Conservation (phyloP, 768 basidiomycete species). For the Mycena venus region DNA sequence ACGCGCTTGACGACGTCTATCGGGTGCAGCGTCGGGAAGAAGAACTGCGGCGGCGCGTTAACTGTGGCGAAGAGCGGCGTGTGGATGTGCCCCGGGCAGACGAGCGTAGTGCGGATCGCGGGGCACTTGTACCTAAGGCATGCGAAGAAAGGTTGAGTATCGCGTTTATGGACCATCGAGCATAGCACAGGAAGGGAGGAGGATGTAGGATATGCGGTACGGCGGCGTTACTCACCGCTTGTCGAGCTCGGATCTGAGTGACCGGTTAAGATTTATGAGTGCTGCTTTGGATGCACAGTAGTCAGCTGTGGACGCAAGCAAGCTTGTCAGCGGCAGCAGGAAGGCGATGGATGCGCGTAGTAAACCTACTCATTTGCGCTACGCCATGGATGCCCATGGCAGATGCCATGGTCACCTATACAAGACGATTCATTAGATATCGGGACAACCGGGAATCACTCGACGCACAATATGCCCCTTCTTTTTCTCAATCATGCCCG, state of each 20-base stretch:
- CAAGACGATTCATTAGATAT: conserved; percentile 29
- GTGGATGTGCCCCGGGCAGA: conserved; percentile 84
- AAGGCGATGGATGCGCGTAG: background rate
- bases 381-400: conserved; percentile 78
- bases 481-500: conserved; percentile 83
- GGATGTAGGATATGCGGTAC: conserved; percentile 28
- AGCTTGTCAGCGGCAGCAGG: background rate
- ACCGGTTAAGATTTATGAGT: conserved; percentile 83
- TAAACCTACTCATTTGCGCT: conserved; percentile 79
- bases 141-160: conserved; percentile 18
- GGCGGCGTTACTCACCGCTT: conserved; percentile 60
- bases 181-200: too few species aligned
- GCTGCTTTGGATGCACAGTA: conserved; percentile 96
- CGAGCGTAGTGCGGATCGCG: conserved; percentile 87
- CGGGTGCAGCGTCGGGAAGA: conserved; percentile 81
- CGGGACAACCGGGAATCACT: background rate
- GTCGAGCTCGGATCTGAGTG: conserved; percentile 90
- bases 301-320: conserved; percentile 73
- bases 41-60: conserved; percentile 71
- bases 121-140: conserved; percentile 75
- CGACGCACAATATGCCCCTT: conserved; percentile 87
- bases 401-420: conserved; percentile 83
- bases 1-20: conserved; percentile 84
- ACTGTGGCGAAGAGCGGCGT: conserved; percentile 84
- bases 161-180: too few species aligned